Base-by-base conservation (phyloP, 1,139 yeast species). In the Yamadazyma atmosphaerica region DNA sequence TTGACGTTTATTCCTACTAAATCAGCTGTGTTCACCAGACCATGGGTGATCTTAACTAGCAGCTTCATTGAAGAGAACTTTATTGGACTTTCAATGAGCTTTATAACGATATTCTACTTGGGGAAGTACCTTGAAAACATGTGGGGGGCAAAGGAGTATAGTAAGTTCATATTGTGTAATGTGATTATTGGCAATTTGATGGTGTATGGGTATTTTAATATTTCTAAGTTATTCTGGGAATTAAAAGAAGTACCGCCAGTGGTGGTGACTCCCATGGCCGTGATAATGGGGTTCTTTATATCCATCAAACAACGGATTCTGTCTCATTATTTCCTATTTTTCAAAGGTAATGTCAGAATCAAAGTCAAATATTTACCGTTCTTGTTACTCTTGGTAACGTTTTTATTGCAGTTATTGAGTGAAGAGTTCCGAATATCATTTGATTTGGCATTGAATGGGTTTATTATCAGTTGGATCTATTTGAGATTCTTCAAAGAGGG, bases 221-320 rank as follows among this genome's bases (percentile, higher is more conserved):
- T 37, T 11, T 69, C 68, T 46, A 55, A 60, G 1, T 10, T 36
- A 23, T 65, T 47, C 14, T 39, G 40, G 35, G 44, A 40, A 51
- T 8, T 67, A 58, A 36, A 63, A 50, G 36, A 64, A 43, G 73
- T 60, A 4, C 72, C 72, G 1, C 74, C 73, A 2, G 71, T 66
- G 12, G 61, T 67, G 7, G 51, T 60, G 32, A 53, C 68, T 1
- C 56, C 66, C n/a, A 61, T 61, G 64, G 65, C 71, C 42, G 59
- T 54, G 33, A 62, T 63, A 24, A 65, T 70, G 60, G 74, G 72
- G 13, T 54, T 71, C 23, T 51, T 72, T 9, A 69, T 71, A 10
- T 75, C 76, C 4, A 58, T 69, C 4, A 71, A 71, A 42, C 77
- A 72, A 49, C 49, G 77, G 28, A 68, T 72, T 13, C 65, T 73